A percentile compares a stretch with the other conserved stretches of the same genome.
These are phyloP conservation scores for Ilex paraguariensis DNA, from an alignment of 305 asterid genomes.

Conservation along the genomic window DNA sequence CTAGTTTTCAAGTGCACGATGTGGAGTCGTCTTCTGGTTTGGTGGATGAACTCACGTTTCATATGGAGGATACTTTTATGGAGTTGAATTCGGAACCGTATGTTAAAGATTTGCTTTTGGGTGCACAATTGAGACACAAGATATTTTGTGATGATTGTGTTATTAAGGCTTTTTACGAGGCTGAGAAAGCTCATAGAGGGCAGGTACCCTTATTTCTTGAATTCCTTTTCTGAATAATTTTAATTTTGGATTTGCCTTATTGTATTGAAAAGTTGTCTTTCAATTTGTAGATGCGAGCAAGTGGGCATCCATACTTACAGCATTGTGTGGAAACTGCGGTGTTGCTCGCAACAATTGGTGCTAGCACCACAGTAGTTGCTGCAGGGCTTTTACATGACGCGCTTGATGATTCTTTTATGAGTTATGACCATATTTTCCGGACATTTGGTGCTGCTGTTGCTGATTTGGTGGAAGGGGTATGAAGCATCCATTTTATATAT, in stretches of 20 bases:
- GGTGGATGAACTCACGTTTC: slow-evolving; percentile 12
- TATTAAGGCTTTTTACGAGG: slow-evolving; percentile 8
- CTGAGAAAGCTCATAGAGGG: slow-evolving; percentile 74
- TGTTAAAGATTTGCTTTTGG: slow-evolving; percentile 9
- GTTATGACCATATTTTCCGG: slow-evolving; percentile 47
- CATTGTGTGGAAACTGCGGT: slow-evolving; percentile 92
- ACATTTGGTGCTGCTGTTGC: slow-evolving; percentile 70
- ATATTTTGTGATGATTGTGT: slow-evolving; percentile 10
- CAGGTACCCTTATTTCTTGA: slow-evolving; percentile 42
- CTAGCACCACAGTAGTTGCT: slow-evolving; percentile 82
- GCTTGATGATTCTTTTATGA: slow-evolving; percentile 67
- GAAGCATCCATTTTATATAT: slow-evolving; percentile 10
- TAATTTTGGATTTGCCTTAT: background rate
- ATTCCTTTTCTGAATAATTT: background rate
- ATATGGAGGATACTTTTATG: slow-evolving; percentile 1
- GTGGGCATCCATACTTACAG: slow-evolving; percentile 93
- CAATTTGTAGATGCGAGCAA: slow-evolving; percentile 61
- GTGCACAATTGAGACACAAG: slow-evolving; percentile 10
- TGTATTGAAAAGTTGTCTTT: slow-evolving; percentile 11
- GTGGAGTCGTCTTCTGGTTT: slow-evolving; percentile 19
- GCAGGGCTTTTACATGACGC: slow-evolving; percentile 96
- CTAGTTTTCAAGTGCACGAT: slow-evolving; percentile 31
- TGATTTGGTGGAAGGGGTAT: slow-evolving; percentile 91
- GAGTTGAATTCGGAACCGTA: slow-evolving; percentile 37
- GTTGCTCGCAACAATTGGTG: slow-evolving; percentile 71